Base-by-base conservation (phyloP, 495 filamentous ascomycete species). In the Aspergillus nidulans region DNA sequence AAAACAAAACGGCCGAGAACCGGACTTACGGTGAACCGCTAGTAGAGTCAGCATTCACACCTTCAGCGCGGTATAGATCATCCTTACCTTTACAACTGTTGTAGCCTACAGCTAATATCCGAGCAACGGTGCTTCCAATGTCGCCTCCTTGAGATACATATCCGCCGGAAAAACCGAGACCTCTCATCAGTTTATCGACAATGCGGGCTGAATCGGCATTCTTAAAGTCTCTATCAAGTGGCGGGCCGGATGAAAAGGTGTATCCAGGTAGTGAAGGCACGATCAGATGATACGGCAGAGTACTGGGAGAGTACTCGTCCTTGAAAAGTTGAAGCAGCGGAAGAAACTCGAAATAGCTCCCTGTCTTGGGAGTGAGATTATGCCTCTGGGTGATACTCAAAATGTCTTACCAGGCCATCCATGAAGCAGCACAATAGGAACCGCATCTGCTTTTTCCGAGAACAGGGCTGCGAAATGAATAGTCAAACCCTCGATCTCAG, bases 101-200 rank as follows among this genome's bases (percentile, higher is more conserved):
- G 57, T 70, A 64, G 0, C 67, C 55, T 8, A 68, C 70, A 1
- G 67, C 72, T 50, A 87, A 42, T 0, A 70, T 47, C 19, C 77
- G 63, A 0, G 76, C 71, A 19, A 88, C 49, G 6, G 68, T 61
- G 57, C 75, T 77, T 4, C 86, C 87, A 44, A 88, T 75, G 59
- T 90, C 85, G 15, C 86, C 87, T 1, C 87, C 86, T 57, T 87
- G 82, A 0, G 76, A 78, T 24, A 88, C 66, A 62, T 89, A 89
- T 1, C 80, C 81, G 26, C 67, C 66, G 6, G 64, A 71, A 49
- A 88, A 85, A 0, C 85, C 85, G 2, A 87, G 65, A 18, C 71
- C 69, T 15, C 69, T 66, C 83, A 88, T 87, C 4, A 89, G 59
- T 32, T 76, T 63, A 64, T 88, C 66, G 9, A 87, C 49, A 4